These are phyloP conservation scores for Apiotrichum montevideense DNA, from an alignment of 1,284 basidiomycete genomes.

Conservation along the genomic window DNA sequence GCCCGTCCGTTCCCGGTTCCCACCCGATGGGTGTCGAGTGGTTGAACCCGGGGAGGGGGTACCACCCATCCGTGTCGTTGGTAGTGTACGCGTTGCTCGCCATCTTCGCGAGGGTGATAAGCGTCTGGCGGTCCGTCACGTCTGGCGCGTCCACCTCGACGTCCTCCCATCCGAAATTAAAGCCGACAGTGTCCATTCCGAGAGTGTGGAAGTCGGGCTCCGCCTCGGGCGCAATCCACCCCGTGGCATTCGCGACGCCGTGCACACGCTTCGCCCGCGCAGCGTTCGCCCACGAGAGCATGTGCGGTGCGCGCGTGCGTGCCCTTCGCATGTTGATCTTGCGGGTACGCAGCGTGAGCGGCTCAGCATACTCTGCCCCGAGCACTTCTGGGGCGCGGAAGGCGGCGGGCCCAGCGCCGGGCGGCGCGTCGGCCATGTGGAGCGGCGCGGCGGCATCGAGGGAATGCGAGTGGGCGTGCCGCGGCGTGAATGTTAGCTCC, in stretches of 20 bases:
- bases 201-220: not conserved
- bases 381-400: not conserved
- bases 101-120: constrained; percentile 87
- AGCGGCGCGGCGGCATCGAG: constrained; percentile 8
- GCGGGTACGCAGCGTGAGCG: constrained; percentile 29
- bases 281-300: constrained; percentile 34
- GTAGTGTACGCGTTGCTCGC: constrained; percentile 79
- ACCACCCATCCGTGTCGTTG: constrained; percentile 64
- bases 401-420: not conserved
- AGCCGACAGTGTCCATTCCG: too few species aligned
- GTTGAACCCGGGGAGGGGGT: constrained; percentile 65
- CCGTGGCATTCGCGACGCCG: constrained; percentile 5
- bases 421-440: not conserved
- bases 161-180: constrained; percentile 48
- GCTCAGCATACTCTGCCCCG: not conserved
- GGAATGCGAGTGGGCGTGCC: constrained; percentile 31
- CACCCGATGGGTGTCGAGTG: constrained; percentile 78
- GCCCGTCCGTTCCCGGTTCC: constrained; percentile 78
- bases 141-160: constrained; percentile 53
- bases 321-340: constrained; percentile 33
- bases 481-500: constrained; percentile 25
- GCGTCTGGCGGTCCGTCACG: constrained; percentile 65
- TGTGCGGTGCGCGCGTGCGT: constrained; percentile 28
- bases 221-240: constrained; percentile 8
- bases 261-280: not conserved